Evolutionary conservation across 2,329 filamentous ascomycete species (phyloP).

Genomic region (Alternaria longipes): DNA sequence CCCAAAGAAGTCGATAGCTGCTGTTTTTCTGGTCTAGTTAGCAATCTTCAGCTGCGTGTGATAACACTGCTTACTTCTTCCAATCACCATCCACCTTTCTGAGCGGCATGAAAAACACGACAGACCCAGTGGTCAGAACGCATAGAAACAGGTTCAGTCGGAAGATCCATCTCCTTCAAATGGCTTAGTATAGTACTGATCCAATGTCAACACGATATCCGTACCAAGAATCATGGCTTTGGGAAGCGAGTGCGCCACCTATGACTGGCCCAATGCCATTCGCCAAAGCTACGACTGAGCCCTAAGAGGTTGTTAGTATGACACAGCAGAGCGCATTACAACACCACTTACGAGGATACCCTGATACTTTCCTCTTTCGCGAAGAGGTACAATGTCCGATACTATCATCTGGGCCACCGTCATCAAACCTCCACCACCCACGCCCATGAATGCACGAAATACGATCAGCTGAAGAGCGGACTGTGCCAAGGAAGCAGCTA

Average conservation of each 20-base stretch:
- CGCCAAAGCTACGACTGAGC: slow-evolving; percentile 38
- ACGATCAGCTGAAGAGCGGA: slow-evolving; percentile 64
- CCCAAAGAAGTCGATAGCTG: slow-evolving; percentile 67
- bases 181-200: background rate
- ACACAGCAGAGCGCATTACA: background rate
- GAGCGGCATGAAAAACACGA: slow-evolving; percentile 48
- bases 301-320: slow-evolving; percentile 38
- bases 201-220: background rate
- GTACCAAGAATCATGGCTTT: slow-evolving; percentile 29
- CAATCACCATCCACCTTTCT: slow-evolving; percentile 59
- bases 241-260: slow-evolving; percentile 37
- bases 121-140: slow-evolving; percentile 28
- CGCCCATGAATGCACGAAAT: slow-evolving; percentile 67
- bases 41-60: background rate
- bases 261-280: slow-evolving; percentile 40
- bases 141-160: slow-evolving; percentile 50
- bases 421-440: slow-evolving; percentile 70
- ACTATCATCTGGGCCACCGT: slow-evolving; percentile 51
- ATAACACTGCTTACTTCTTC: slow-evolving; percentile 52
- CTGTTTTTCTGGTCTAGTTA: slow-evolving; percentile 26
- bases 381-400: slow-evolving; percentile 49
- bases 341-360: slow-evolving; percentile 36
- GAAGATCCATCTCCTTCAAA: slow-evolving; percentile 31
- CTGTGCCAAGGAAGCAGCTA: slow-evolving; percentile 63
- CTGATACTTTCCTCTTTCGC: slow-evolving; percentile 52